phyloP scores from a whole-genome alignment of 192 early-diverging fungal species.

The Backusella parvicylindrica region DNA sequence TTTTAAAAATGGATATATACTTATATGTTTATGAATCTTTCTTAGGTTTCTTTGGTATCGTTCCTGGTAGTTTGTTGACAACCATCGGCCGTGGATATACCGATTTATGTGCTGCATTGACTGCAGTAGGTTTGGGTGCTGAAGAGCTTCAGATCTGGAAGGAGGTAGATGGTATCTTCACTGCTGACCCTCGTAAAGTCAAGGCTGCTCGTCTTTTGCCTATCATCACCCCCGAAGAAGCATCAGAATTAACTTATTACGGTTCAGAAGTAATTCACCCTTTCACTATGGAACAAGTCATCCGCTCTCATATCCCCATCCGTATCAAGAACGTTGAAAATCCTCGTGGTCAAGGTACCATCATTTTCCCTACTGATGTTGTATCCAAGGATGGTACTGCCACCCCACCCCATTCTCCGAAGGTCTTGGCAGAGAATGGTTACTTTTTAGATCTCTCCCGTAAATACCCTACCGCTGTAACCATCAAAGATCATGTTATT shows the following conservation, averaged over 20 bases:
- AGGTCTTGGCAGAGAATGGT: slow-evolving; percentile 69
- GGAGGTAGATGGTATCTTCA: slow-evolving; percentile 99
- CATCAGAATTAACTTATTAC: slow-evolving; percentile 97
- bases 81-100: slow-evolving; percentile 98
- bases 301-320: slow-evolving; percentile 93
- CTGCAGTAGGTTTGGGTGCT: slow-evolving; percentile 85
- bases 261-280: slow-evolving; percentile 95
- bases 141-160: slow-evolving; percentile 98
- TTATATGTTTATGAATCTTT: neutral
- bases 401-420: slow-evolving; percentile 49
- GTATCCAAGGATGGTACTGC: slow-evolving; percentile 47
- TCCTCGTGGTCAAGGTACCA: slow-evolving; percentile 86
- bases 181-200: slow-evolving; percentile 97
- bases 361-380: slow-evolving; percentile 83
- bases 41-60: slow-evolving; percentile 93
- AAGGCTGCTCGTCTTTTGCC: slow-evolving; percentile 78
- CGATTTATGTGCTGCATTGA: slow-evolving; percentile 92
- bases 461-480: slow-evolving; percentile 94
- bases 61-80: slow-evolving; percentile 86
- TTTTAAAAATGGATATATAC: neutral
- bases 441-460: slow-evolving; percentile 68
- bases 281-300: slow-evolving; percentile 99
- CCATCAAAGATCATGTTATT: slow-evolving; percentile 95
- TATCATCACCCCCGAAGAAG: slow-evolving; percentile 97
- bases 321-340: slow-evolving; percentile 99